Evolutionary conservation across 2,329 filamentous ascomycete species (phyloP).

Genomic region (Phialocephala subalpina): DNA sequence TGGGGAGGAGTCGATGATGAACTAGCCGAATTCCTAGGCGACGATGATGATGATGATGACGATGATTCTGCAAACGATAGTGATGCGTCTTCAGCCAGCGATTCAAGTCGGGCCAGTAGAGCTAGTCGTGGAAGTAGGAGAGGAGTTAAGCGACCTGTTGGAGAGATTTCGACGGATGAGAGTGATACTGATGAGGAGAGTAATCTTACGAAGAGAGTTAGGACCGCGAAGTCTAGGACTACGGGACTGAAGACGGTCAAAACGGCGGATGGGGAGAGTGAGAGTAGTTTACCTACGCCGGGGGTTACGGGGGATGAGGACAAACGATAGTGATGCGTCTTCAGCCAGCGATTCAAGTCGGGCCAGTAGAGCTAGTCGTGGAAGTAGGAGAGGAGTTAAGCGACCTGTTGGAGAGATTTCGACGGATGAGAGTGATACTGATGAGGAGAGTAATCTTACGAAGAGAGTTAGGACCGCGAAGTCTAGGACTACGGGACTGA

Average conservation of each 20-base stretch:
- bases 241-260: slow-evolving; percentile 56
- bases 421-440: slow-evolving; percentile 48
- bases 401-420: slow-evolving; percentile 48
- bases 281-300: slow-evolving; percentile 51
- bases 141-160: slow-evolving; percentile 43
- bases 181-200: slow-evolving; percentile 58
- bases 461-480: slow-evolving; percentile 56
- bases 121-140: slow-evolving; percentile 33
- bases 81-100: slow-evolving; percentile 37
- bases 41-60: slow-evolving; percentile 1
- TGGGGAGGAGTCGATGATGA: slow-evolving; percentile 75
- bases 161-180: slow-evolving; percentile 50
- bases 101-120: slow-evolving; percentile 28
- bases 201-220: slow-evolving; percentile 59
- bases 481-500: slow-evolving; percentile 60
- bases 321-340: slow-evolving; percentile 46
- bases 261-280: slow-evolving; percentile 49
- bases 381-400: slow-evolving; percentile 39
- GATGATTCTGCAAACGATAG: slow-evolving; percentile 58
- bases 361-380: slow-evolving; percentile 32
- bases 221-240: slow-evolving; percentile 53
- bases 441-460: slow-evolving; percentile 50
- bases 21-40: slow-evolving; percentile 74
- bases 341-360: slow-evolving; percentile 30
- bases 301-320: slow-evolving; percentile 52